Conservation (phyloP, 331 rosid genomes). For the Erythrophleum ivorense region DNA sequence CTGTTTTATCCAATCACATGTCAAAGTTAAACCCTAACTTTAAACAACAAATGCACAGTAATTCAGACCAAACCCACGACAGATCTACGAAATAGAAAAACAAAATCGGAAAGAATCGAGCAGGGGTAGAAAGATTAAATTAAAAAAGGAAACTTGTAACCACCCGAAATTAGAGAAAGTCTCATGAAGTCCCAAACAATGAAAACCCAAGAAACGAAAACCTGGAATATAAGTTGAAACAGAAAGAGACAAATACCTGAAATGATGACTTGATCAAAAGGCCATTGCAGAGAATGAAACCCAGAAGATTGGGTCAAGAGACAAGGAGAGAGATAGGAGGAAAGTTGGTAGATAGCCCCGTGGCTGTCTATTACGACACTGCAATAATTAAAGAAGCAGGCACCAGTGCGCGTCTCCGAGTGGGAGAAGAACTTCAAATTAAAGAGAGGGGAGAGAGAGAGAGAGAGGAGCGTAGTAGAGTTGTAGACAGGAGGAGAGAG, state of each 20-base stretch:
- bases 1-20: neutral
- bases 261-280: constrained; percentile 31
- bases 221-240: neutral
- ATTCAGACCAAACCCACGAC: constrained; percentile 5
- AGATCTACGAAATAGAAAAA: constrained; percentile 14
- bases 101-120: neutral
- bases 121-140: neutral
- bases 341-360: constrained; percentile 16
- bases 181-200: neutral
- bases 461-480: constrained; percentile 35
- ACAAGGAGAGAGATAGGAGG: neutral
- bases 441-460: constrained; percentile 41
- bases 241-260: constrained; percentile 13
- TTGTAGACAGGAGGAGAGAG: constrained; percentile 35
- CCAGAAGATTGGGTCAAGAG: constrained; percentile 3
- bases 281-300: constrained; percentile 11
- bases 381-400: constrained; percentile 22
- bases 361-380: constrained; percentile 9
- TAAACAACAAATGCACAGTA: neutral
- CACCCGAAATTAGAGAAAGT: neutral
- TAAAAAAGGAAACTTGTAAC: neutral
- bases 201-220: neutral
- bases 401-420: constrained; percentile 40
- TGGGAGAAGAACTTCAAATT: constrained; percentile 55
- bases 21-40: constrained; percentile 26